A percentile compares a stretch with the other conserved stretches of the same genome.
These are phyloP conservation scores for Populus trichocarpa DNA, from an alignment of 441 rosid species.

Conservation along the genomic window DNA sequence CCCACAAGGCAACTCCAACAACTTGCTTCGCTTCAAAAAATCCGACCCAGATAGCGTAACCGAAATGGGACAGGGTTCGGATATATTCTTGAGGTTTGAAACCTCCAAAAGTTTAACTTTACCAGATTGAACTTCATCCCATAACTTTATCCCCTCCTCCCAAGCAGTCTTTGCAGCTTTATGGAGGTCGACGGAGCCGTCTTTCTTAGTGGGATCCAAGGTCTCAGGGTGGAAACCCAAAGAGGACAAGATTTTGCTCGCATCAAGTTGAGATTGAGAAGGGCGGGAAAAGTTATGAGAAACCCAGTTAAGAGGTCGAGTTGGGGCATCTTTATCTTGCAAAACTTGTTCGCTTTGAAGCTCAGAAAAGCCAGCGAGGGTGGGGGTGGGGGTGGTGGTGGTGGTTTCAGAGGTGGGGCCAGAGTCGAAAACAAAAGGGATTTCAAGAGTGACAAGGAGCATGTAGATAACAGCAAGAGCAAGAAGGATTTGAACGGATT, in stretches of 20 bases:
- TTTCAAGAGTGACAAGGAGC: slow-evolving; percentile 61
- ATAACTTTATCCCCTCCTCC: slow-evolving; percentile 66
- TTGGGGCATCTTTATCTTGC: slow-evolving; percentile 55
- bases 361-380: slow-evolving; percentile 29
- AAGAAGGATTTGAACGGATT: slow-evolving; percentile 63
- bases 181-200: slow-evolving; percentile 69
- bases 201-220: slow-evolving; percentile 47
- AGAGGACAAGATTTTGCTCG: slow-evolving; percentile 38
- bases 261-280: slow-evolving; percentile 19
- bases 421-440: slow-evolving; percentile 61
- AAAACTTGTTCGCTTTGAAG: slow-evolving; percentile 47
- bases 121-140: slow-evolving; percentile 64
- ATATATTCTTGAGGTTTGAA: slow-evolving; percentile 27
- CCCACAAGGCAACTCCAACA: slow-evolving; percentile 83
- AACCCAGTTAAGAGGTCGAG: slow-evolving; percentile 58
- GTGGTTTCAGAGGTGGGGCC: slow-evolving; percentile 39
- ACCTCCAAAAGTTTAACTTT: slow-evolving; percentile 15
- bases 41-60: slow-evolving; percentile 55
- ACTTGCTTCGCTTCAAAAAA: slow-evolving; percentile 37
- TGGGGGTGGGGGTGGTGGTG: slow-evolving; percentile 25
- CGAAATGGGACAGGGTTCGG: slow-evolving; percentile 59
- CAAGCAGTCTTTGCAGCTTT: slow-evolving; percentile 71
- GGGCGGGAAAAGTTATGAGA: slow-evolving; percentile 29
- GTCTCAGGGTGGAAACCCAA: slow-evolving; percentile 50
- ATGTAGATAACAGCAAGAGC: slow-evolving; percentile 49